Percentiles rank a stretch among this genome's conserved stretches.
These are phyloP conservation scores for Yamadazyma atlantica DNA, from an alignment of 1,139 yeast genomes.

Conservation along the genomic window DNA sequence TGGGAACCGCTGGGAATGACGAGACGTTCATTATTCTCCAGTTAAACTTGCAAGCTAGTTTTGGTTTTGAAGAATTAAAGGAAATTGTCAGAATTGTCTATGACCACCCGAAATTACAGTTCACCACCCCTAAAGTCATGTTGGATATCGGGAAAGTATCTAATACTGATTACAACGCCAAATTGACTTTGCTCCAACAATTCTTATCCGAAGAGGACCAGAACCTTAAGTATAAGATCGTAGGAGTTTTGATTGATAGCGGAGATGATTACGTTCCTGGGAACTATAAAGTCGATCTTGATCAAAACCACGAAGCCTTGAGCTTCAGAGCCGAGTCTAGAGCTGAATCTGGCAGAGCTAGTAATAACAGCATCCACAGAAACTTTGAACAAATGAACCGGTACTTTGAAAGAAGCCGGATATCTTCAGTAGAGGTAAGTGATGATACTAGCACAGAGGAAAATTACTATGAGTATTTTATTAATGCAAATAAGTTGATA, in stretches of 20 bases:
- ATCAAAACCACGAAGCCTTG: too few relatives aligned
- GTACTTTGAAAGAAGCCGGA: conserved; percentile 18
- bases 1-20: conserved; percentile 45
- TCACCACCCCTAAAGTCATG: conserved; percentile 24
- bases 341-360: conserved; percentile 4
- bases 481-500: conserved; percentile 30
- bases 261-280: conserved; percentile 35
- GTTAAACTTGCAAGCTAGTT: conserved; percentile 18
- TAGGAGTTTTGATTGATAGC: conserved; percentile 42
- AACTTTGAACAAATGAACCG: conserved; percentile 17
- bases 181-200: conserved; percentile 14
- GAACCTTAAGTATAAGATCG: conserved; percentile 16
- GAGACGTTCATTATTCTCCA: conserved; percentile 44
- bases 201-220: conserved; percentile 14
- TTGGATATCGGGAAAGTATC: conserved; percentile 31
- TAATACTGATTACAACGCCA: conserved; percentile 17
- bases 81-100: conserved; percentile 20
- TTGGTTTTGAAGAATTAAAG: conserved; percentile 15
- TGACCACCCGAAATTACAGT: conserved; percentile 17
- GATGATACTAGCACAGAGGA: conserved; percentile 8
- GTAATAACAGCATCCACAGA: conserved; percentile 9
- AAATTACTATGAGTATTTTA: conserved; percentile 19
- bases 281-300: conserved; percentile 3
- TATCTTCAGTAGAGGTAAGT: conserved; percentile 10
- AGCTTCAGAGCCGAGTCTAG: too few relatives aligned